A percentile compares a stretch with the other conserved stretches of the same genome.
These are phyloP conservation scores for Penicillium bovifimosum DNA, from an alignment of 495 filamentous ascomycete genomes.

Conservation along the genomic window DNA sequence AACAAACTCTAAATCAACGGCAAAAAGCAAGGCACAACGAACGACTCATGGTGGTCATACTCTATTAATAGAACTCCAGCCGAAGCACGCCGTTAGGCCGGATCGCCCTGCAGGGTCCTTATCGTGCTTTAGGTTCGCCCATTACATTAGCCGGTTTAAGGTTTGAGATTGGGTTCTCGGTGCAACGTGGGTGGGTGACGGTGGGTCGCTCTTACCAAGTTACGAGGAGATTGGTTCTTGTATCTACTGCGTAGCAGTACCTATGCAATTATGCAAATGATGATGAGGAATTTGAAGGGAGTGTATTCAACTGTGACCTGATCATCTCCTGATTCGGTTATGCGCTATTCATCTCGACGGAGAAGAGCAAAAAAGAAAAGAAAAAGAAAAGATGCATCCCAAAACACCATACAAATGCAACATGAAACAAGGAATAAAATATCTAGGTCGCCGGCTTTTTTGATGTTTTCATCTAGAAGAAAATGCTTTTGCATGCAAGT, in stretches of 20 bases:
- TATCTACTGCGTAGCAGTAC: no score
- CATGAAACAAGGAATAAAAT: background rate
- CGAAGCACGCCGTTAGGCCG: background rate
- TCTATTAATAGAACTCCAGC: background rate
- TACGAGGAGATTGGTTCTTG: no score
- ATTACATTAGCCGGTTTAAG: background rate
- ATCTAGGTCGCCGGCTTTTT: no score
- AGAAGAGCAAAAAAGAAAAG: background rate
- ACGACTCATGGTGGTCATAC: background rate
- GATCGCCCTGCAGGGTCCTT: background rate
- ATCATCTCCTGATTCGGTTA: no score
- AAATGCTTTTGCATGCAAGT: no score
- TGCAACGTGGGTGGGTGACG: background rate
- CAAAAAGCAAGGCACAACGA: background rate
- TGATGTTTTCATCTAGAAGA: no score
- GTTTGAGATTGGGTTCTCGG: background rate
- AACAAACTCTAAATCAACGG: background rate
- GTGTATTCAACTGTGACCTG: background rate
- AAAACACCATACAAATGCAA: background rate
- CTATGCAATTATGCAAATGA: background rate
- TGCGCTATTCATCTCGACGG: no score
- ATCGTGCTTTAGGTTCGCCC: background rate
- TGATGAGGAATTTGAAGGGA: no score
- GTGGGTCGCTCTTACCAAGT: no score
- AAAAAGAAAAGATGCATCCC: background rate